These are phyloP conservation scores for Claviceps pazoutovae DNA, from an alignment of 2,329 filamentous ascomycete genomes.

Conservation along the genomic window DNA sequence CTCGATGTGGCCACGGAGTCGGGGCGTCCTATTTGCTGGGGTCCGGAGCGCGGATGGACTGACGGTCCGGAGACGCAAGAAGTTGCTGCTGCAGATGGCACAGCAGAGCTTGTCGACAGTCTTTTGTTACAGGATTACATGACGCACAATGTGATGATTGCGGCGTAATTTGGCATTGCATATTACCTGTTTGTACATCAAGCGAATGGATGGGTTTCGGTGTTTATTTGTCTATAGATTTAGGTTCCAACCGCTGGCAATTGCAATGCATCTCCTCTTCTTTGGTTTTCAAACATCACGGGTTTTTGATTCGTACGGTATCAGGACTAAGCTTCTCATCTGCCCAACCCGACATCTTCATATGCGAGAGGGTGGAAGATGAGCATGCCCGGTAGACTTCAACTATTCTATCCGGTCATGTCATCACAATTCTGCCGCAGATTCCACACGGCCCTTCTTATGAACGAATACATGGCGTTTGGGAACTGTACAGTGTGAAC, in stretches of 20 bases:
- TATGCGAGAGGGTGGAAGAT: no score
- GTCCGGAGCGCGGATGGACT: constrained; percentile 52
- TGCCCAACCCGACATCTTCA: neutral
- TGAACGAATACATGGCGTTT: no score
- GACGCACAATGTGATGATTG: constrained; percentile 8
- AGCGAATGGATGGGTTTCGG: neutral
- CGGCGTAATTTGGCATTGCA: constrained; percentile 4
- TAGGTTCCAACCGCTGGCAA: neutral
- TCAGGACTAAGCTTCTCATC: neutral
- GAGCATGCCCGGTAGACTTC: no score
- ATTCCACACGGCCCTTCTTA: no score
- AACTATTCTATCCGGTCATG: no score
- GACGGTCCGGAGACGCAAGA: constrained; percentile 29
- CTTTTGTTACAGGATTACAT: constrained; percentile 8
- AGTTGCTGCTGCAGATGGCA: neutral
- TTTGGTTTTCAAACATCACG: neutral
- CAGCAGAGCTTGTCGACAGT: constrained; percentile 4
- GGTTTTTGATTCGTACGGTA: neutral
- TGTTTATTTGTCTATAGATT: neutral
- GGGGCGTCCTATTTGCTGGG: constrained; percentile 48
- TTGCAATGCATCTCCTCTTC: neutral
- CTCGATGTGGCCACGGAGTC: constrained; percentile 35
- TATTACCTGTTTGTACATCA: neutral
- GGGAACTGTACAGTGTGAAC: no score
- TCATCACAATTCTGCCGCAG: no score